phyloP scores from a whole-genome alignment of 768 basidiomycete genomes.

The Naganishia onofrii region DNA sequence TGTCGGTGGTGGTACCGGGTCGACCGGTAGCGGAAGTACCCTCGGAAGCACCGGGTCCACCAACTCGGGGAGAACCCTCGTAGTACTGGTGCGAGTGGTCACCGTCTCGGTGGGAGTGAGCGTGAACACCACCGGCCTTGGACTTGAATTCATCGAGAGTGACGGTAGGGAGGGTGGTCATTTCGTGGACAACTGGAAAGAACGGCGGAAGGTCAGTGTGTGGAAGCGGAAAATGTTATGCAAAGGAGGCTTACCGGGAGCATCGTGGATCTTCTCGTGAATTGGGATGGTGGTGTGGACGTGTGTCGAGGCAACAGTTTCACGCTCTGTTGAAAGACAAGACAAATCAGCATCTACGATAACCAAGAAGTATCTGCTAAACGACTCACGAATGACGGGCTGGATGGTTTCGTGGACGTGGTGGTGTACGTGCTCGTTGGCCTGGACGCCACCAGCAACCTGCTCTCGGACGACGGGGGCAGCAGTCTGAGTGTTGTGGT shows the following conservation, averaged over 20 bases:
- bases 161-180: constrained; percentile 50
- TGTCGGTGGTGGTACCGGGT: constrained; percentile 23
- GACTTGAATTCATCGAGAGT: constrained; percentile 40
- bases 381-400: constrained; percentile 48
- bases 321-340: constrained; percentile 37
- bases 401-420: constrained; percentile 49
- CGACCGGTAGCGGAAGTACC: constrained; percentile 20
- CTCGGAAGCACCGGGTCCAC: constrained; percentile 18
- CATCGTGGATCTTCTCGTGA: constrained; percentile 53
- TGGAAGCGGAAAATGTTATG: constrained; percentile 26
- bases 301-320: constrained; percentile 51
- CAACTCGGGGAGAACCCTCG: constrained; percentile 40
- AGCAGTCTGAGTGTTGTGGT: constrained; percentile 43
- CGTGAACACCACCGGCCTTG: constrained; percentile 40
- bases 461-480: constrained; percentile 40
- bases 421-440: constrained; percentile 53
- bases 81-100: constrained; percentile 50
- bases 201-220: not conserved
- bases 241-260: constrained; percentile 44
- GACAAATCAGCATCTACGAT: no score
- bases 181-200: constrained; percentile 52
- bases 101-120: constrained; percentile 43
- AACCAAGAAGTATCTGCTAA: not conserved
- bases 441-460: constrained; percentile 36
- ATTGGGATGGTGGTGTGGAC: constrained; percentile 53